Evolutionary conservation across 306 rosid genomes (phyloP), one percentile per base, ranked within the genome.

Genomic region (barrel medic (Medicago truncatula)): DNA sequence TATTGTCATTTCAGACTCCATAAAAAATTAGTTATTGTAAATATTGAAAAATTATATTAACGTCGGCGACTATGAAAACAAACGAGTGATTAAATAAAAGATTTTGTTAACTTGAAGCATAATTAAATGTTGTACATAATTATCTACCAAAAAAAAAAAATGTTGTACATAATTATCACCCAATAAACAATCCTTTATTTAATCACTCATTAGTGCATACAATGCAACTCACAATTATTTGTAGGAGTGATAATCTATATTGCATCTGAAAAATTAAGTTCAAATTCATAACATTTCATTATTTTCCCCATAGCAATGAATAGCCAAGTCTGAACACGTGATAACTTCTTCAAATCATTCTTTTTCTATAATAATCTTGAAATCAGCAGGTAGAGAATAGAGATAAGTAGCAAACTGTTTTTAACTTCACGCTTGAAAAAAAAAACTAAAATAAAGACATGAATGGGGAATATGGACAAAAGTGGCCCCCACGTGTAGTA

Each of bases 401-500:
- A 74, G 67, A 61, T 60, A 7, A 44, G 63, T 65, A 10, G 31
- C 41, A 65, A 38, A 58, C 2, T 44, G 38, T 34, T 34, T 34
- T 6, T 34, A 53, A n/a, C 21, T 52, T 16, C 17, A 10, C 20
- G 44, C 14, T 38, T n/a, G n/a, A 10, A 5, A 17, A 38, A 54
- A 25, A 40, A 41, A 14, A 16, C 20, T 75, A 40, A 69, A 4
- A 28, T 28, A 28, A 28, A 16, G 66, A 66, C 4, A 59, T 18
- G 62, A 12, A 58, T 17, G 2, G 66, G 66, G 47, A 17, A 63
- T 40, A 50, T 47, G 79, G 39, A 28, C 56, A 78, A 57, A 52
- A 12, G 64, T 52, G 17, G 15, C 39, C 76, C 76, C 59, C 79
- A 73, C 71, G 77, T 50, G 60, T 23, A 71, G 52, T 57, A 80